phyloP scores from a whole-genome alignment of 805 yeast species.

The Teunomyces barrocoloradensis region DNA sequence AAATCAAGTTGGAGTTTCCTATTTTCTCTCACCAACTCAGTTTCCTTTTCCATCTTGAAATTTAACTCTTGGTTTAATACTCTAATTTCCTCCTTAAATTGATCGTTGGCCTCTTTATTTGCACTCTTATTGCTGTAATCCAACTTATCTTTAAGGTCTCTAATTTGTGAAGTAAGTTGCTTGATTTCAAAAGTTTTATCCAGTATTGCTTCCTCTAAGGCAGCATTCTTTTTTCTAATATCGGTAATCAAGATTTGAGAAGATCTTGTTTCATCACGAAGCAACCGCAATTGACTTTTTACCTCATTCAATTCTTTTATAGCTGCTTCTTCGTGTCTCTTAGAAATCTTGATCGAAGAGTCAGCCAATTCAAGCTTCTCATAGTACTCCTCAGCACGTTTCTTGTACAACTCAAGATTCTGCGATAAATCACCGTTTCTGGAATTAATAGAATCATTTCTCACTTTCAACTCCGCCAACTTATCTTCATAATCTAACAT shows the following conservation, averaged over 20 bases:
- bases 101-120: slow-evolving; percentile 41
- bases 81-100: slow-evolving; percentile 51
- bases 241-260: slow-evolving; percentile 54
- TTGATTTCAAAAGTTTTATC: slow-evolving; percentile 56
- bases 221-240: slow-evolving; percentile 48
- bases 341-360: slow-evolving; percentile 60
- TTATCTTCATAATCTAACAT: slow-evolving; percentile 36
- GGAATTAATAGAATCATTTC: slow-evolving; percentile 53
- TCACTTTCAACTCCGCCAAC: slow-evolving; percentile 51
- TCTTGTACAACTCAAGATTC: slow-evolving; percentile 59
- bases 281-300: slow-evolving; percentile 41
- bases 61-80: slow-evolving; percentile 52
- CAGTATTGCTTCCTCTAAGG: slow-evolving; percentile 54
- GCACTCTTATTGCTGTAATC: slow-evolving; percentile 47
- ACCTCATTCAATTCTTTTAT: slow-evolving; percentile 48
- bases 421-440: slow-evolving; percentile 56
- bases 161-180: slow-evolving; percentile 47
- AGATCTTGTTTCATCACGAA: slow-evolving; percentile 50
- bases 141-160: slow-evolving; percentile 54
- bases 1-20: slow-evolving; percentile 60
- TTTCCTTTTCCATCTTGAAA: slow-evolving; percentile 59
- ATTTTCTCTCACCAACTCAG: slow-evolving; percentile 60
- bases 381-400: slow-evolving; percentile 71
- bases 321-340: slow-evolving; percentile 57
- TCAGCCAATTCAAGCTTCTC: slow-evolving; percentile 77